Evolutionary conservation across 2,329 filamentous ascomycete genomes (phyloP).

Genomic region (Trichoderma afroharzianum): DNA sequence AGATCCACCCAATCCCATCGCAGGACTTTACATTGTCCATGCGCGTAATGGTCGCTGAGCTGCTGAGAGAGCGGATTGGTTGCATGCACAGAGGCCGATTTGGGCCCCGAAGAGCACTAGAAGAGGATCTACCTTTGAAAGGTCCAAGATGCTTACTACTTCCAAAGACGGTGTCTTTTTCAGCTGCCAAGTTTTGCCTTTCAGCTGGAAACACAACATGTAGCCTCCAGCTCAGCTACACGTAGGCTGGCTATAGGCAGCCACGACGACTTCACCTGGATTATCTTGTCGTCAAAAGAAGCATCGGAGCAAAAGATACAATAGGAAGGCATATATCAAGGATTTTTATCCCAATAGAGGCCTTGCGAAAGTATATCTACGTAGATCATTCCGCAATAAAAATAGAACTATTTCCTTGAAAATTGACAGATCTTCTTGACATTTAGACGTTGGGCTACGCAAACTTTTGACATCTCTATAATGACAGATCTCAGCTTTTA

Average conservation of each 20-base stretch:
- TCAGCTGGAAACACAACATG: neutral
- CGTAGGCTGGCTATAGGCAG: neutral
- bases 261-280: neutral
- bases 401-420: neutral
- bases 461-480: neutral
- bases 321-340: neutral
- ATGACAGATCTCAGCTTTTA: neutral
- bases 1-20: neutral
- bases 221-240: neutral
- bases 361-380: neutral
- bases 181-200: neutral
- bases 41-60: neutral
- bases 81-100: neutral
- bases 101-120: neutral
- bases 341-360: neutral
- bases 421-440: neutral
- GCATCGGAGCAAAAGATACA: neutral
- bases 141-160: neutral
- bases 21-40: neutral
- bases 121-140: neutral
- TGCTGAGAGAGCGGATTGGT: neutral
- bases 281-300: neutral
- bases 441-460: neutral
- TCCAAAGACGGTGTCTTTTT: neutral
- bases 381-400: neutral